These are phyloP conservation scores for Suillus sp. DNA, from an alignment of 768 basidiomycete genomes.

Conservation along the genomic window DNA sequence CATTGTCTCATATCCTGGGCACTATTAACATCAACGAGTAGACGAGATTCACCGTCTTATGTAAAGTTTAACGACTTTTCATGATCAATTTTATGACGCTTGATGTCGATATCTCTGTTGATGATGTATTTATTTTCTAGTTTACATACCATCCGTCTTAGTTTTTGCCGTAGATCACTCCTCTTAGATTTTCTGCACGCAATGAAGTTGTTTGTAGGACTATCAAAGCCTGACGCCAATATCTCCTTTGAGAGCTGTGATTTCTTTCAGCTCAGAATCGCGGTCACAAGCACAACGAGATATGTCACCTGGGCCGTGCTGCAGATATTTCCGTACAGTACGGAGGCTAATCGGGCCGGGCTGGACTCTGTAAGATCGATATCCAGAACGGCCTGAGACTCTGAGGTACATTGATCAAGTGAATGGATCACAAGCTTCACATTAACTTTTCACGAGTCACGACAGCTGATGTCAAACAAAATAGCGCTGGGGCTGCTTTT, in stretches of 20 bases:
- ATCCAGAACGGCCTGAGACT: not conserved
- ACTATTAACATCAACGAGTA: slow-evolving; percentile 16
- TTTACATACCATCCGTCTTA: slow-evolving; percentile 19
- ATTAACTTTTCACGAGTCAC: not conserved
- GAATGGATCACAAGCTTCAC: not conserved
- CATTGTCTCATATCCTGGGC: slow-evolving; percentile 17
- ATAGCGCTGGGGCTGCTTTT: not conserved
- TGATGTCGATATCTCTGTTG: slow-evolving; percentile 10
- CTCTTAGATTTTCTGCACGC: not conserved
- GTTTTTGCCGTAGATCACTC: not conserved
- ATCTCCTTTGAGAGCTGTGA: not conserved
- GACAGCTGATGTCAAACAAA: not conserved
- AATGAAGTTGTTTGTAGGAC: not conserved
- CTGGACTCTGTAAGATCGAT: no score
- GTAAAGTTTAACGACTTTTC: slow-evolving; percentile 9
- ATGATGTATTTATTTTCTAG: slow-evolving; percentile 18
- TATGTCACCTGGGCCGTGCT: not conserved
- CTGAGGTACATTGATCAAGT: not conserved
- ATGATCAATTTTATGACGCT: slow-evolving; percentile 10
- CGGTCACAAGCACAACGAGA: not conserved
- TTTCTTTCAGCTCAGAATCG: not conserved
- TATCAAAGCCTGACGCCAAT: not conserved
- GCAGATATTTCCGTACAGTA: not conserved
- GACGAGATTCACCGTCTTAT: slow-evolving; percentile 8
- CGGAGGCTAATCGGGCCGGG: no score